Conservation (phyloP, 2,329 filamentous ascomycete species). For the Aspergillus vadensis region DNA sequence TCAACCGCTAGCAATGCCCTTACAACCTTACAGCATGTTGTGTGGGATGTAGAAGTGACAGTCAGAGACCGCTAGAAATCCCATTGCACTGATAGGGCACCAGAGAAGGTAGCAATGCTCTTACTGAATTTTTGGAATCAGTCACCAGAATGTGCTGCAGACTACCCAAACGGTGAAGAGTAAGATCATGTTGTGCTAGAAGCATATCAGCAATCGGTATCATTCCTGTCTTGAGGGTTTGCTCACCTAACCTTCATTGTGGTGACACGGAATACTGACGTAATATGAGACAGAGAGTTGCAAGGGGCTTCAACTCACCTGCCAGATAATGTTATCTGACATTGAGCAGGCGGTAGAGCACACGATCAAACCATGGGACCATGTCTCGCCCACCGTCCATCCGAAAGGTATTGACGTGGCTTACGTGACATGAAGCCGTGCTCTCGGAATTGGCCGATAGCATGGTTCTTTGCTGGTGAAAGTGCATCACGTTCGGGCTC, state of each 20-base stretch:
- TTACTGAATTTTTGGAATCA: no score
- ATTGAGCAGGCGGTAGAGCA: neutral
- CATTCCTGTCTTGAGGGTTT: neutral
- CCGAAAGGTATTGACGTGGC: neutral
- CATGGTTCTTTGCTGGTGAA: neutral
- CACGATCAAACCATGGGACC: neutral
- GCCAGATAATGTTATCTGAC: neutral
- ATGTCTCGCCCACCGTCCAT: neutral
- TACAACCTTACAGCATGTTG: neutral
- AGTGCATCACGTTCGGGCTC: neutral
- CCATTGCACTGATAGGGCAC: no score
- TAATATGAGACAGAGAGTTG: neutral
- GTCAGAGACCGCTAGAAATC: neutral
- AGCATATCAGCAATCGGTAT: neutral
- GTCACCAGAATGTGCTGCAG: no score
- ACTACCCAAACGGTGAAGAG: no score
- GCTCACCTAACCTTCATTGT: neutral
- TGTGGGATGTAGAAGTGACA: neutral
- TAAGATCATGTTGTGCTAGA: no score
- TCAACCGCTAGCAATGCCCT: neutral
- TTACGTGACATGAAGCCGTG: neutral
- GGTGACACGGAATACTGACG: neutral
- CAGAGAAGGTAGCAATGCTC: no score
- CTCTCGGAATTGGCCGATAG: neutral
- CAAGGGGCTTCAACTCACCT: neutral